These are phyloP conservation scores for Kwoniella sp. DNA, from an alignment of 768 basidiomycete species.

Conservation along the genomic window DNA sequence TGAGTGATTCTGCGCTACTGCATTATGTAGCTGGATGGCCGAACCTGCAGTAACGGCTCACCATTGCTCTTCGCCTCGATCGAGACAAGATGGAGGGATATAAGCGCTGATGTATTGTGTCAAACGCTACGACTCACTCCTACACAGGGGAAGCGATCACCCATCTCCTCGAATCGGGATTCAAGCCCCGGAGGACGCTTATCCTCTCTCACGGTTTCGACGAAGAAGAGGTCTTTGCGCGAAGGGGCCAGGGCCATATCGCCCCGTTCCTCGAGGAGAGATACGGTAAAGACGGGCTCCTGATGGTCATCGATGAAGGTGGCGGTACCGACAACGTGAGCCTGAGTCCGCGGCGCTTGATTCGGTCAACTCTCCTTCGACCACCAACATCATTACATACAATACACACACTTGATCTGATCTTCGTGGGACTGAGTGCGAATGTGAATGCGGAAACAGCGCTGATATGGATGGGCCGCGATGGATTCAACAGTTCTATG, in stretches of 20 bases:
- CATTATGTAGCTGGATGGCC: not conserved
- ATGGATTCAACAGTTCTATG: slow-evolving; percentile 44
- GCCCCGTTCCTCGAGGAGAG: slow-evolving; percentile 49
- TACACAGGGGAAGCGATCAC: slow-evolving; percentile 54
- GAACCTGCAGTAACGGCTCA: not conserved
- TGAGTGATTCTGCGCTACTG: slow-evolving; percentile 21
- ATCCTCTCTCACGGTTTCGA: slow-evolving; percentile 52
- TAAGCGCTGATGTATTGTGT: too few relatives aligned
- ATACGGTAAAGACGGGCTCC: slow-evolving; percentile 45
- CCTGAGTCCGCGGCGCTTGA: too few relatives aligned
- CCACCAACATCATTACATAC: too few relatives aligned
- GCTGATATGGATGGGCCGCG: not conserved
- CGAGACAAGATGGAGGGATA: too few relatives aligned
- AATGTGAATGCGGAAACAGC: too few relatives aligned
- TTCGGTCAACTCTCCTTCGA: too few relatives aligned
- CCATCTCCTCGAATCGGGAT: slow-evolving; percentile 44
- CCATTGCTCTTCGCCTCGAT: too few relatives aligned
- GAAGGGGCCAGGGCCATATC: slow-evolving; percentile 50
- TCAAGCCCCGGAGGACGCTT: slow-evolving; percentile 43
- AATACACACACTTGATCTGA: too few relatives aligned
- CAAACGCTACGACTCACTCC: not conserved
- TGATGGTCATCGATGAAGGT: slow-evolving; percentile 52
- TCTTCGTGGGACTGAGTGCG: too few relatives aligned
- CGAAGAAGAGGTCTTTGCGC: slow-evolving; percentile 53
- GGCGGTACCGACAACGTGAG: slow-evolving; percentile 41